phyloP scores from a whole-genome alignment of 495 filamentous ascomycete species.

The Filosporella fistucella region DNA sequence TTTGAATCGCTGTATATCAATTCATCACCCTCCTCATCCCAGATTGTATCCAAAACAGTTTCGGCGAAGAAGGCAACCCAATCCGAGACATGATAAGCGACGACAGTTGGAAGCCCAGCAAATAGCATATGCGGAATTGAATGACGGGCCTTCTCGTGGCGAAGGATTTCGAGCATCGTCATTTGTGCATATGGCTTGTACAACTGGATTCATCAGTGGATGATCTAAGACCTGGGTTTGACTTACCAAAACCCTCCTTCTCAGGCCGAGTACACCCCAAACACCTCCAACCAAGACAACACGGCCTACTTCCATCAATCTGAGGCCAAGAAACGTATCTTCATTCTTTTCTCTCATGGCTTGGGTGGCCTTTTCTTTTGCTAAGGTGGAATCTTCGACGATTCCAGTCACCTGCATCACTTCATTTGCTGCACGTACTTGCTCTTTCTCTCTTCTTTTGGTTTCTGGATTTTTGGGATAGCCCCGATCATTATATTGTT shows the following conservation, averaged over 20 bases:
- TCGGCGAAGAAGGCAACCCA: slow-evolving; percentile 16
- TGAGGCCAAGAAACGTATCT: slow-evolving; percentile 31
- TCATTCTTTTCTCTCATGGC: slow-evolving; percentile 6
- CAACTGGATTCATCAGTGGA: slow-evolving; percentile 27
- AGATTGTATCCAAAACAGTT: slow-evolving; percentile 8
- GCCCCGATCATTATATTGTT: slow-evolving; percentile 68
- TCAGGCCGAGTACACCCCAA: slow-evolving; percentile 48
- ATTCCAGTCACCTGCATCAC: slow-evolving; percentile 50
- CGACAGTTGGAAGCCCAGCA: slow-evolving; percentile 18
- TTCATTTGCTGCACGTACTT: slow-evolving; percentile 52
- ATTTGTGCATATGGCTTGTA: slow-evolving; percentile 40
- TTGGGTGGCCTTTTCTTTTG: slow-evolving; percentile 7
- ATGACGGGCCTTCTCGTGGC: slow-evolving; percentile 23
- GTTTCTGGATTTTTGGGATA: slow-evolving; percentile 60
- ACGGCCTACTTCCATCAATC: slow-evolving; percentile 31
- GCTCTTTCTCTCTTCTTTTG: slow-evolving; percentile 41
- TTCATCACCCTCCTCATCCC: slow-evolving; percentile 12
- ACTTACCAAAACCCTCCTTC: slow-evolving; percentile 44
- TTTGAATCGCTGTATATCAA: background rate
- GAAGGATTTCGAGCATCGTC: slow-evolving; percentile 32
- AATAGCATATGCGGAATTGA: slow-evolving; percentile 21
- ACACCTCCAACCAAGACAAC: slow-evolving; percentile 35
- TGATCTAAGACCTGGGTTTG: background rate
- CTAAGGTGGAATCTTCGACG: slow-evolving; percentile 18
- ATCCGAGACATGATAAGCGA: slow-evolving; percentile 21